Evolutionary conservation across 352 stramenopile species (phyloP), one percentile per base, ranked within the genome.

Genomic region (Phytophthora vignae): DNA sequence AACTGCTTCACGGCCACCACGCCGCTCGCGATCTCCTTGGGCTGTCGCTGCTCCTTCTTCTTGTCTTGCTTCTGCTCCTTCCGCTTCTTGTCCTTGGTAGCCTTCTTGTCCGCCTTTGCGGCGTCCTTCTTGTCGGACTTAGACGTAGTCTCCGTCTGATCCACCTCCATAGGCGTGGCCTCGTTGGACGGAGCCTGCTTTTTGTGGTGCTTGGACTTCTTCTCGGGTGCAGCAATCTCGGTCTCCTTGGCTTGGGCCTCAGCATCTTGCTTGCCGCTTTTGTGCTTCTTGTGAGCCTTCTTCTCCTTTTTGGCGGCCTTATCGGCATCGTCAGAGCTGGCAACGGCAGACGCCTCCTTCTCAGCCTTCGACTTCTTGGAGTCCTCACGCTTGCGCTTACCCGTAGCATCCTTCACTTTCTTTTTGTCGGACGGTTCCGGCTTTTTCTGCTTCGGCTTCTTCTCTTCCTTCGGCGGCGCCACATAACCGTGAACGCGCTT

Each of bases 401-500:
- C 46, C 10, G 36, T 5, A 36, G 62, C 70, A 60, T n/a, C 21
- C 44, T 74, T 79, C 22, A 64, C 76, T 40, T 71, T 76, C 40
- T 74, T 74, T 12, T 74, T 77, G 50, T 58, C 60, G 10, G 54
- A 56, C 22, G 50, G 25, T 54, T 74, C 42, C 22, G 40, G 54
- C 49, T 79, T 64, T 46, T 78, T 74, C 2, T 64, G 40, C 29
- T 80, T 81, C 17, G 72, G 64, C 54, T 85, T 83, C 63, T 89
- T 90, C 36, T 91, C 84, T 53, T 90, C 84, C 60, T 95, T 93
- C 0, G 82, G 74, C 21, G 88, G 86, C 1, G 87, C 89, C 29
- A 94, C 82, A 57, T 94, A 95, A 2, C 90, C 88, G 65, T 96
- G 87, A 22, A 90, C 89, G 55, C 90, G 89, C 70, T 96, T 96